Base-by-base conservation (phyloP, 371 early-diverging fungal genomes). In the Mucor plumbeus region DNA sequence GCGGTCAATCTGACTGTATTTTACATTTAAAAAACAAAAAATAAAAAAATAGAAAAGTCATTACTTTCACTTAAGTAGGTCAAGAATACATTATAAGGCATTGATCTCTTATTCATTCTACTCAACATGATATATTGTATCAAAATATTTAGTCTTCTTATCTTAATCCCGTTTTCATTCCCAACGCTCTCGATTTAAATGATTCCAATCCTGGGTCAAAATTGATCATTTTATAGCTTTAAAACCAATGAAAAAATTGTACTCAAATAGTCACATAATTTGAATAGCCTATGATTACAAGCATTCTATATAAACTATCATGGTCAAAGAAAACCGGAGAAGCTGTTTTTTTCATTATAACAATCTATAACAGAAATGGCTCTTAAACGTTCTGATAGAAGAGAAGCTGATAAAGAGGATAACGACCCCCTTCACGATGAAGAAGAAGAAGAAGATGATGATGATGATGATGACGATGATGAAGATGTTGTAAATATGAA, bases 391-490 rank as follows among this genome's bases (percentile, higher is more conserved):
- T 70, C 70, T 14, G 70, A 68, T 43, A 59, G 40, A 63, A 68
- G 69, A 59, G 54, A 53, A 17, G 57, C 60, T 41, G 59, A 63
- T 13, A 57, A 65, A 40, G 73, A 73, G 35, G 70, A 73, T 41
- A 63, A 47, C 26, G 50, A 63, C 6, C 70, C 63, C 50, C 69
- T 60, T 60, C 54, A 64, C 34, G 67, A 71, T 40, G 72, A 70
- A 34, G 70, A 65, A 44, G 65, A 61, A 3, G 63, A 63, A 15
- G 64, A 69, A 34, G 70, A 70, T 7, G 66, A 70, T 8, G 64
- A 70, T 11, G 72, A 68, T 13, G 69, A 69, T 15, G 64, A 70
- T 11, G 72, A 68, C 9, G 69, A 69, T 15, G 64, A 69, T 21
- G 73, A 71, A 33, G 70, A 69, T 48, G n/a, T 36, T 40, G 65